Percentiles rank a stretch among this genome's conserved stretches.
Conservation (phyloP, 495 filamentous ascomycete species). For the Podospora appendiculata region DNA sequence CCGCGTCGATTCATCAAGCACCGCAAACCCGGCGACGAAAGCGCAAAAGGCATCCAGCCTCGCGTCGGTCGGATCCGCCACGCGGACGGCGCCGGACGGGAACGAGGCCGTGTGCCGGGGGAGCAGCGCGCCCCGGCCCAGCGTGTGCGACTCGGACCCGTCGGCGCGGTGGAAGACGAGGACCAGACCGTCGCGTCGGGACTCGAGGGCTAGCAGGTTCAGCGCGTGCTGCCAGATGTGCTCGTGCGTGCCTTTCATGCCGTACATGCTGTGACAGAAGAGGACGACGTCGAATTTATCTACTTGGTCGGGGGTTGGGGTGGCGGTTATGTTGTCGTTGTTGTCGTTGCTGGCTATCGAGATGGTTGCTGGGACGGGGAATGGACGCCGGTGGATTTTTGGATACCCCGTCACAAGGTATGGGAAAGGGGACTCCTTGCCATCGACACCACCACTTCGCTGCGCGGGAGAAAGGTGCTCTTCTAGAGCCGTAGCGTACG, state of each 20-base stretch:
- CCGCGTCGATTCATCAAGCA: conserved; percentile 29
- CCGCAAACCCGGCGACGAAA: conserved; percentile 45
- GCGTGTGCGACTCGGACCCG: too few relatives aligned
- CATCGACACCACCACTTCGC: too few relatives aligned
- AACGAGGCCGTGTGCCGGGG: conserved; percentile 46
- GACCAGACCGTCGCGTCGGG: conserved; percentile 33
- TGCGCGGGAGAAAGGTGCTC: conserved; percentile 30
- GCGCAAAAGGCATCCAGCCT: conserved; percentile 45
- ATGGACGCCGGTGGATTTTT: conserved; percentile 38
- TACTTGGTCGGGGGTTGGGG: too few relatives aligned
- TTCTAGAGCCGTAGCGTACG: conserved; percentile 42
- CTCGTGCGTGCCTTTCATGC: conserved; percentile 43
- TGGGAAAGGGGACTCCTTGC: conserved; percentile 40
- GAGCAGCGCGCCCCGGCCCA: conserved; percentile 42
- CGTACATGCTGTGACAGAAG: conserved; percentile 61
- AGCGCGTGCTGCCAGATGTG: conserved; percentile 41
- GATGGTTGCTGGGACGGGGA: conserved; percentile 28
- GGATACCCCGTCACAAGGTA: conserved; percentile 36
- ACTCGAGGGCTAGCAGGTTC: conserved; percentile 38
- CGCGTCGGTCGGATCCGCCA: conserved; percentile 39
- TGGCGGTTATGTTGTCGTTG: conserved; percentile 6
- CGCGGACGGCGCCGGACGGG: conserved; percentile 39
- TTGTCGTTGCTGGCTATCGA: conserved; percentile 18
- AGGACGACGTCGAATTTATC: conserved; percentile 45
- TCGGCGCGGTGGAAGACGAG: conserved; percentile 46